Percentiles rank a stretch among this genome's conserved stretches.
Evolutionary conservation across 495 filamentous ascomycete species (phyloP).

Genomic region (Letharia columbiana): DNA sequence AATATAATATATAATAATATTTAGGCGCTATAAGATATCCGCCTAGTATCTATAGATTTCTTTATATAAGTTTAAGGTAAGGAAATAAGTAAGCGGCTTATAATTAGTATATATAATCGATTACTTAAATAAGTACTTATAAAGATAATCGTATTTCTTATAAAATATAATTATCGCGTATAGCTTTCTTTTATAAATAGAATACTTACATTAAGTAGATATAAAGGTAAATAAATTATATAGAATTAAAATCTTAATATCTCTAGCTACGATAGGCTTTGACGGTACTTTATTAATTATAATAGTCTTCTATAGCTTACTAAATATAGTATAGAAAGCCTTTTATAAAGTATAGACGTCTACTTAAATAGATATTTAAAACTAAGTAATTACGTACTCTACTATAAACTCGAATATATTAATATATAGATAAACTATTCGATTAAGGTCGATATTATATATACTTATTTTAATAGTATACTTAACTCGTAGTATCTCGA

Average conservation of each 20-base stretch:
- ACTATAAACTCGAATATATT: slow-evolving; percentile 3
- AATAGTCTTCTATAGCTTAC: too few species aligned
- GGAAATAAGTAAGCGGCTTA: not conserved
- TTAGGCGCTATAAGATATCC: not conserved
- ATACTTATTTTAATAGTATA: not conserved
- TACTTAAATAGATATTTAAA: too few species aligned
- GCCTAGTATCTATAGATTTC: not conserved
- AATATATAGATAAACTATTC: slow-evolving; percentile 9
- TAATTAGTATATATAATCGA: slow-evolving; percentile 7
- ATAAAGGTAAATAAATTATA: slow-evolving; percentile 3
- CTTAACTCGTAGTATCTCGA: slow-evolving; percentile 12
- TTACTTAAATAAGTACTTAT: not conserved
- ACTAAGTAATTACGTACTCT: too few species aligned
- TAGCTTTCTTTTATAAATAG: slow-evolving; percentile 9
- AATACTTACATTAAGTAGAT: not conserved
- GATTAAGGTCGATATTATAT: too few species aligned
- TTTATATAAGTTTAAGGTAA: not conserved
- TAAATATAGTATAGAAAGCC: too few species aligned
- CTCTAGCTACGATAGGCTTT: too few species aligned
- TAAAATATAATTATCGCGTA: slow-evolving; percentile 1
- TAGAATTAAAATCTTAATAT: too few species aligned
- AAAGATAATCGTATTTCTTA: slow-evolving; percentile 16
- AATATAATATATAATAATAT: not conserved
- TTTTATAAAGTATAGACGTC: too few species aligned
- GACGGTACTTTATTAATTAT: too few species aligned